Evolutionary conservation across 2,329 filamentous ascomycete species (phyloP).

Genomic region (Pestalotiopsis sp.): DNA sequence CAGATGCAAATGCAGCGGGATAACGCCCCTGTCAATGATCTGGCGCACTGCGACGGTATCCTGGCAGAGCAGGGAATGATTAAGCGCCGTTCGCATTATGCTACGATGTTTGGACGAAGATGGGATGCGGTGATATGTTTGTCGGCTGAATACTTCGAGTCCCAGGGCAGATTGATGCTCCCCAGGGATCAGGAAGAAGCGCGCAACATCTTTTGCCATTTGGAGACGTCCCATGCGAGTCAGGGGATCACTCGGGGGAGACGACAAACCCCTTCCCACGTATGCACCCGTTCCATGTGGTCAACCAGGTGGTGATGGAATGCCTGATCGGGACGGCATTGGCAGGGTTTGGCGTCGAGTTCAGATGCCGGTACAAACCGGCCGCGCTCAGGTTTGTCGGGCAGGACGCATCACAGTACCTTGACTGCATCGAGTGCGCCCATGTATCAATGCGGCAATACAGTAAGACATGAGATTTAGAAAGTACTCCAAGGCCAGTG

Average conservation of each 20-base stretch:
- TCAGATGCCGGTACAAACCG: too few relatives aligned
- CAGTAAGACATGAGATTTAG: background rate
- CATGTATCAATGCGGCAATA: background rate
- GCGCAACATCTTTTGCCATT: background rate
- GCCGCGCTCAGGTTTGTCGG: background rate
- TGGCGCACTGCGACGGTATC: background rate
- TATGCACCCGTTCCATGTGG: background rate
- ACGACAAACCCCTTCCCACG: background rate
- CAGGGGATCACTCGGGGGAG: background rate
- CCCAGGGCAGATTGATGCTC: background rate
- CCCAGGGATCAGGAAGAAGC: background rate
- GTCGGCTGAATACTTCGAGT: background rate
- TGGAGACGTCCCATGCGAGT: background rate
- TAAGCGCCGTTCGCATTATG: background rate
- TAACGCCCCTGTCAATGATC: background rate
- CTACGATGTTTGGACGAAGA: background rate
- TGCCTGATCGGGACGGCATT: background rate
- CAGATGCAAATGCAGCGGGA: too few relatives aligned
- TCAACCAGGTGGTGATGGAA: background rate
- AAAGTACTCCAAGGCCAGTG: background rate
- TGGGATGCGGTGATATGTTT: background rate
- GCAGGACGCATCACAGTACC: background rate
- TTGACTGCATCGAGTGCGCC: background rate
- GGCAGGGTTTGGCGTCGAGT: background rate
- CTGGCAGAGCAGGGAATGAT: background rate